Conservation (phyloP, 1,139 yeast species). For the Chernovozyma sophiae-reginae region DNA sequence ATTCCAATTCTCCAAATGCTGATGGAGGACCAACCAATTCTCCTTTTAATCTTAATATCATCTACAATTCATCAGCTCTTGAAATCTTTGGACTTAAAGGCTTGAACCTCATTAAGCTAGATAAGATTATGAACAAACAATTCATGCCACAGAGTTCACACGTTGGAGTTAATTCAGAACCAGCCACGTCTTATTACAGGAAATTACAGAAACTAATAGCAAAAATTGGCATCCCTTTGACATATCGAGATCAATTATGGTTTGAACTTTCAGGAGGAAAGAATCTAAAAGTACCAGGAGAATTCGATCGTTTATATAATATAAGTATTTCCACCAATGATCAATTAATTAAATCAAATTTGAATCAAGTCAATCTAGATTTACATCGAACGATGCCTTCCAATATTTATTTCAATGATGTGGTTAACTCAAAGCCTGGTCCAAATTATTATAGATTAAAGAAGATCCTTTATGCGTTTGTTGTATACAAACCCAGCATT, state of each 20-base stretch:
- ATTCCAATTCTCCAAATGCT: neutral
- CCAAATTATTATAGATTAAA: slow-evolving; percentile 49
- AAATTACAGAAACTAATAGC: slow-evolving; percentile 34
- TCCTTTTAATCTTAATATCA: slow-evolving; percentile 9
- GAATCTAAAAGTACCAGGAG: slow-evolving; percentile 45
- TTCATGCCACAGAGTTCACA: neutral
- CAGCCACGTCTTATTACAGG: slow-evolving; percentile 9
- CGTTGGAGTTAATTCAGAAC: neutral
- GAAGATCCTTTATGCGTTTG: slow-evolving; percentile 49
- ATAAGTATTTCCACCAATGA: slow-evolving; percentile 11
- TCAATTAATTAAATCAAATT: slow-evolving; percentile 26
- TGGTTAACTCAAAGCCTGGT: slow-evolving; percentile 43
- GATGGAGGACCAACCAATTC: neutral
- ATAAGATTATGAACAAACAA: slow-evolving; percentile 6
- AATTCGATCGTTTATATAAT: slow-evolving; percentile 32
- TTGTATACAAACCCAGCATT: slow-evolving; percentile 44
- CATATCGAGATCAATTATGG: slow-evolving; percentile 49
- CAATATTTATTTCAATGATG: slow-evolving; percentile 46
- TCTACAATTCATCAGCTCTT: slow-evolving; percentile 5
- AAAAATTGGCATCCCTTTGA: slow-evolving; percentile 45
- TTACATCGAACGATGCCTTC: slow-evolving; percentile 54
- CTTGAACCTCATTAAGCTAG: slow-evolving; percentile 21
- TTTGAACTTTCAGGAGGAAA: slow-evolving; percentile 52
- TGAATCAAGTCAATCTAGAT: slow-evolving; percentile 53
- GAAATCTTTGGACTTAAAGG: slow-evolving; percentile 41